Evolutionary conservation across 331 rosid genomes (phyloP), one percentile per base, ranked within the genome.

Genomic region (Arachis monticola): DNA sequence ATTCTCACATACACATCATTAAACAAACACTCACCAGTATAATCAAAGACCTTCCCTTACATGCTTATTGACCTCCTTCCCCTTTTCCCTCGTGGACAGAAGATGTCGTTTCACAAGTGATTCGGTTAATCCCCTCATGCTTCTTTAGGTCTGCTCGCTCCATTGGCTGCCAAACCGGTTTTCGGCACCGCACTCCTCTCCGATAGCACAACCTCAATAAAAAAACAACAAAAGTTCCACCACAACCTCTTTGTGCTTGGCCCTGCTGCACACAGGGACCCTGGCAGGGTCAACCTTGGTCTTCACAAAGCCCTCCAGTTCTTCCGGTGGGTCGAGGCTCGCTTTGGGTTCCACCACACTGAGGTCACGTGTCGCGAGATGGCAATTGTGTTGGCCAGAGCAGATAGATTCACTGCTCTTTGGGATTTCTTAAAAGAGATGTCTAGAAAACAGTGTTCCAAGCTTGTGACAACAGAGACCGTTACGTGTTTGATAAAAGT

Each of bases 401-500:
- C 83, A 31, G 83, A 78, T 56, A 38, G 78, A 50, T 40, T 84
- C 77, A 81, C 55, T 14, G 7, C 76, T 47, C 95, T 90, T 1
- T 94, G 93, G 99, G 78, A 79, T 45, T 92, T 94, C 77, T 80
- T 92, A 45, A 85, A 77, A 60, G 89, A 85, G 1, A 91, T 87
- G 90, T 79, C 88, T 0, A 62, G 58, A 51, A 82, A 83, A 17
- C 50, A 69, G 17, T 60, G 64, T 7, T 38, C 76, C 27, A 82
- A 55, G 50, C 77, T 85, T 8, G 87, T 94, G 1, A 90, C 96
- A 2, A 88, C 95, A 0, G 67, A 73, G 64, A 85, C 93, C 53
- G 60, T 92, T 12, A 94, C 99, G 0, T 89, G 96, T 90, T 88
- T 94, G 93, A 85, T 94, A 31, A 92, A 90, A 92, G 80, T 88